Conservation (phyloP, 176 grass and related monocot genomes). For the Eremochloa ophiuroides region DNA sequence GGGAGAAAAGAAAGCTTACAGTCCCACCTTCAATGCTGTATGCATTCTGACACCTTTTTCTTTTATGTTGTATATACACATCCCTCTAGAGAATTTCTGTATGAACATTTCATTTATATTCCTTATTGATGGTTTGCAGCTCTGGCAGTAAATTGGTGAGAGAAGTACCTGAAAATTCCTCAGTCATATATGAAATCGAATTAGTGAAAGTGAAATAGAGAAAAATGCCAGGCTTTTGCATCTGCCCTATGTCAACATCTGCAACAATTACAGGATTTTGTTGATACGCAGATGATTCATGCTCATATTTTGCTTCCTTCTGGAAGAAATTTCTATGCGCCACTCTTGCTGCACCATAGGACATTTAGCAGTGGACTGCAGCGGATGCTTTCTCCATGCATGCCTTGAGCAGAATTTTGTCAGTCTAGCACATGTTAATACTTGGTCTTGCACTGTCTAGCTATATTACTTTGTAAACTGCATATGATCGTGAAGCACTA, state of each 20-base stretch:
- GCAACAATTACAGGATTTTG: not conserved
- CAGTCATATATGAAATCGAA: constrained; percentile 75
- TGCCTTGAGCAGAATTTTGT: not conserved
- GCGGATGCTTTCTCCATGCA: not conserved
- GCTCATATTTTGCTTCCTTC: not conserved
- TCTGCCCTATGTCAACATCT: not conserved
- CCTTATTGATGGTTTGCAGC: constrained; percentile 29
- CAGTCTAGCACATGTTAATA: not conserved
- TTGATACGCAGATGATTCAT: not conserved
- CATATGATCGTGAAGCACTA: not conserved
- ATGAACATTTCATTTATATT: not conserved
- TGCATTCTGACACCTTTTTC: not conserved
- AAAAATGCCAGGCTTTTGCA: not conserved
- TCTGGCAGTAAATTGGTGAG: constrained; percentile 30
- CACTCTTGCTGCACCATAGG: not conserved
- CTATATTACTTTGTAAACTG: not conserved
- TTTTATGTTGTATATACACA: not conserved
- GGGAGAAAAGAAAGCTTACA: constrained; percentile 75
- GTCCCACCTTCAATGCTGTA: constrained; percentile 77
- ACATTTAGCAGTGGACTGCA: not conserved
- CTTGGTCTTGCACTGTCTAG: not conserved
- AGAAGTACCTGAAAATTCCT: constrained; percentile 62
- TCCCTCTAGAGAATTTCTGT: not conserved
- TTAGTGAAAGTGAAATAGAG: constrained; percentile 50
- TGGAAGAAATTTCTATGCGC: not conserved